These are phyloP conservation scores for Camelina hispida DNA, from an alignment of 345 rosid genomes.

Conservation along the genomic window DNA sequence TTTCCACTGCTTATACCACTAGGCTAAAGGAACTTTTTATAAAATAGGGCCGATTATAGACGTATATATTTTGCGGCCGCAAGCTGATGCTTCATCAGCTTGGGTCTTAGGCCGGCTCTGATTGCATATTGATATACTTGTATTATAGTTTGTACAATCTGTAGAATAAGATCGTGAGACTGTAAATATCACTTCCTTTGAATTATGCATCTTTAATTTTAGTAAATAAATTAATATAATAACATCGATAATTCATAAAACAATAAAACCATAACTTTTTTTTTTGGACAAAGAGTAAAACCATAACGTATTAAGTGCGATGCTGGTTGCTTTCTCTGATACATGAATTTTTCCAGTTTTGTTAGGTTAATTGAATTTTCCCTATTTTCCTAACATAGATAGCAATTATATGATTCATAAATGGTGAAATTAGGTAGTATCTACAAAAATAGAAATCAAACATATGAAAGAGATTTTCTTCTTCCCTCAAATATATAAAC, in stretches of 20 bases:
- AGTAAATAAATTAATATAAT: background rate
- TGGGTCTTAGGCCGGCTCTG: too few species aligned
- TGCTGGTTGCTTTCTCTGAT: conserved; percentile 17
- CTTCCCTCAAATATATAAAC: conserved; percentile 21
- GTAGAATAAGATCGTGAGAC: background rate
- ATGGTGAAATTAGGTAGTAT: conserved; percentile 27
- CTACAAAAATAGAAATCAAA: conserved; percentile 36
- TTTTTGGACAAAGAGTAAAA: too few species aligned
- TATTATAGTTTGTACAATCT: background rate
- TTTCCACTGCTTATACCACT: too few species aligned
- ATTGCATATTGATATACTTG: background rate
- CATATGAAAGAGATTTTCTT: conserved; percentile 22
- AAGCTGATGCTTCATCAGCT: too few species aligned
- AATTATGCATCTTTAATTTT: background rate
- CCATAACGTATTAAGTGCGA: background rate
- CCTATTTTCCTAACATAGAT: conserved; percentile 2
- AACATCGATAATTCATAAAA: background rate
- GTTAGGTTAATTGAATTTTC: conserved; percentile 28
- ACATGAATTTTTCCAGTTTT: conserved; percentile 30
- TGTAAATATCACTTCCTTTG: background rate
- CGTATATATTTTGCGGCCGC: too few species aligned
- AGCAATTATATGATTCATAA: conserved; percentile 32
- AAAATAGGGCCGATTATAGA: too few species aligned
- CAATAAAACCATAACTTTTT: too few species aligned
- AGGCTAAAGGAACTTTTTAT: too few species aligned